Conservation (phyloP, 139 green algal genomes). For the Picochlorum sp. region DNA sequence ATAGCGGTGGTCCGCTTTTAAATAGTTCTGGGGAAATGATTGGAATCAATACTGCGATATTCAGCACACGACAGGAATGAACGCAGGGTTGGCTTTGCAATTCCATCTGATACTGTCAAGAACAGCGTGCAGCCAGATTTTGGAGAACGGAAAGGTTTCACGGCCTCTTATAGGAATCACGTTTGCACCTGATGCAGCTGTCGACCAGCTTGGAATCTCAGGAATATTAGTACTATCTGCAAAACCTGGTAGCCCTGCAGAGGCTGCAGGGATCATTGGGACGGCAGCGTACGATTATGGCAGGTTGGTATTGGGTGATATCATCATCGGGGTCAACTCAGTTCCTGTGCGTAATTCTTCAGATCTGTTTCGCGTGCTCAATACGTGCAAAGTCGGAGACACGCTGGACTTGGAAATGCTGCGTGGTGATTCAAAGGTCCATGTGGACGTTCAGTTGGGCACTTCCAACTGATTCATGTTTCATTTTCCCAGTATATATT, state of each 20-base stretch:
- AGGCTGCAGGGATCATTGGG: constrained; percentile 61
- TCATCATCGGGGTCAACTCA: constrained; percentile 68
- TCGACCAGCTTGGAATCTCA: constrained; percentile 44
- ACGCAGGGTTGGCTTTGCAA: constrained; percentile 74
- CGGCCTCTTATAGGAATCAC: constrained; percentile 80
- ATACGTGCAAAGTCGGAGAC: constrained; percentile 57
- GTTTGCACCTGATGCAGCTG: constrained; percentile 76
- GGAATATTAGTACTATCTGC: constrained; percentile 78
- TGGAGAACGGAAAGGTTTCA: constrained; percentile 47
- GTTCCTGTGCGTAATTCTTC: constrained; percentile 36
- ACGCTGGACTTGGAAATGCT: constrained; percentile 43
- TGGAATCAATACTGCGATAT: constrained; percentile 78
- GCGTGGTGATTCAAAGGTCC: constrained; percentile 27
- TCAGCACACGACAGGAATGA: constrained; percentile 60
- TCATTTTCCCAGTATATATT: too few relatives aligned
- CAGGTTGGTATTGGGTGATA: constrained; percentile 68
- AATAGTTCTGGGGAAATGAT: constrained; percentile 39
- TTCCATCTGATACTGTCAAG: constrained; percentile 59
- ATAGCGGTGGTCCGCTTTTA: constrained; percentile 52
- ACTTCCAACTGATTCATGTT: constrained; percentile 3
- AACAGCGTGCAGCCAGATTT: constrained; percentile 65
- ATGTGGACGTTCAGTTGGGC: constrained; percentile 34
- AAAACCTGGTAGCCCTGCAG: constrained; percentile 51
- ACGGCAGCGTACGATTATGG: constrained; percentile 58
- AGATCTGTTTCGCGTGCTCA: constrained; percentile 71